A percentile compares a stretch with the other conserved stretches of the same genome.
Evolutionary conservation across 768 basidiomycete genomes (phyloP).

Genomic region (Pleurotus tuber-regium): DNA sequence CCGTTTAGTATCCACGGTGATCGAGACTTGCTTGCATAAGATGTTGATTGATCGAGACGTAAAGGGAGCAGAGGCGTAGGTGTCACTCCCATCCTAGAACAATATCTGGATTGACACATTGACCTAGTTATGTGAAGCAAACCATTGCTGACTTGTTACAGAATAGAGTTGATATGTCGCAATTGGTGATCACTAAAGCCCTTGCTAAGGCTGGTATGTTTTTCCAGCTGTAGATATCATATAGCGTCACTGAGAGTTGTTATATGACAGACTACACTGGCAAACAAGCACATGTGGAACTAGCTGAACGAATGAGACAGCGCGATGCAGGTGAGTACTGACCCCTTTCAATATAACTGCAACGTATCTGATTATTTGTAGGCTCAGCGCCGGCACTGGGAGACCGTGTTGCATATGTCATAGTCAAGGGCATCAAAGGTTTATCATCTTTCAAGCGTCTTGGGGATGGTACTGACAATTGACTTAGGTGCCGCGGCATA

Average conservation of each 20-base stretch:
- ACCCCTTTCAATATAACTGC: background rate
- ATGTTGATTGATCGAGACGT: conserved; percentile 97
- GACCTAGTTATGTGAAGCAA: conserved; percentile 82
- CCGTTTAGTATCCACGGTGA: conserved; percentile 96
- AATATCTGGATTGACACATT: conserved; percentile 12
- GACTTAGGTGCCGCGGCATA: conserved; percentile 92
- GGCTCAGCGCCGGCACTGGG: conserved; percentile 97
- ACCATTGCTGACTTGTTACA: conserved; percentile 92
- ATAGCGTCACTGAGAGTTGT: too few species aligned
- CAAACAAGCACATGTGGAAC: conserved; percentile 95
- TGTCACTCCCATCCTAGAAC: conserved; percentile 5
- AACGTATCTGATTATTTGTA: conserved; percentile 20
- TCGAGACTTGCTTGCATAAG: conserved; percentile 96
- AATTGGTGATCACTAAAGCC: conserved; percentile 98
- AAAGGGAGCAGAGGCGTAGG: conserved; percentile 87
- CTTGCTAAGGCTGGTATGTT: conserved; percentile 77
- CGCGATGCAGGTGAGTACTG: conserved; percentile 76
- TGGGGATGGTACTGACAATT: background rate
- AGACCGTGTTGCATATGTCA: conserved; percentile 98
- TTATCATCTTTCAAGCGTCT: conserved; percentile 1
- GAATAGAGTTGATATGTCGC: conserved; percentile 98
- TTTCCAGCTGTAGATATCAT: too few species aligned
- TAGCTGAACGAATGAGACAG: conserved; percentile 93
- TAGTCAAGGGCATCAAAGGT: conserved; percentile 96
- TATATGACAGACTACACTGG: conserved; percentile 85